Evolutionary conservation across 2,329 filamentous ascomycete species (phyloP).

Genomic region (Arthrobotrys megalospora): DNA sequence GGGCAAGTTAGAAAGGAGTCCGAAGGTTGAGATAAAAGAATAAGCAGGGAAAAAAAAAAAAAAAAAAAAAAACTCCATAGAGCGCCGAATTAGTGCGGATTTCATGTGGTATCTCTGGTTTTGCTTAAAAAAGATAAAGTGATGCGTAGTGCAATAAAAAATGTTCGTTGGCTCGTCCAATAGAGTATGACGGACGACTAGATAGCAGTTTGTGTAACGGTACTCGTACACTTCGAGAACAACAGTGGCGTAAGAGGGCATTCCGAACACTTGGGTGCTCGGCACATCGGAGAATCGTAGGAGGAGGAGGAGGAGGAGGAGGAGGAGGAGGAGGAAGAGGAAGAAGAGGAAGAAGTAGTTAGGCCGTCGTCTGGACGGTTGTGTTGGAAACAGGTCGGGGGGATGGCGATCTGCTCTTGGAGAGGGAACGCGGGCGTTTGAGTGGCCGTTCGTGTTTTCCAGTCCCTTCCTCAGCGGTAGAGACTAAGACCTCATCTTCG

Average conservation of each 20-base stretch:
- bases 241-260: neutral
- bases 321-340: too few species aligned
- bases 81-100: constrained; percentile 43
- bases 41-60: constrained; percentile 1
- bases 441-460: constrained; percentile 23
- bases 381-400: constrained; percentile 31
- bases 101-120: constrained; percentile 51
- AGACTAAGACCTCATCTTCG: constrained; percentile 3
- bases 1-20: constrained; percentile 1
- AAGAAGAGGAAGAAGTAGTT: too few species aligned
- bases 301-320: too few species aligned
- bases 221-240: constrained; percentile 24
- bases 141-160: constrained; percentile 25
- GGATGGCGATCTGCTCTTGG: constrained; percentile 42
- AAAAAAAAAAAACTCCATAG: constrained; percentile 38
- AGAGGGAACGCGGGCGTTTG: constrained; percentile 53
- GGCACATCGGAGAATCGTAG: neutral
- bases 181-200: neutral
- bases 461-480: constrained; percentile 2
- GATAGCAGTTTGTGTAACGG: neutral
- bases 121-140: constrained; percentile 40
- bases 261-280: neutral
- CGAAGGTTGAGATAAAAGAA: constrained; percentile 5
- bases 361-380: constrained; percentile 40
- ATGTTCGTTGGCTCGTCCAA: constrained; percentile 9